Evolutionary conservation across 306 rosid species (phyloP).

Genomic region (Oxytropis ochrocephala): DNA sequence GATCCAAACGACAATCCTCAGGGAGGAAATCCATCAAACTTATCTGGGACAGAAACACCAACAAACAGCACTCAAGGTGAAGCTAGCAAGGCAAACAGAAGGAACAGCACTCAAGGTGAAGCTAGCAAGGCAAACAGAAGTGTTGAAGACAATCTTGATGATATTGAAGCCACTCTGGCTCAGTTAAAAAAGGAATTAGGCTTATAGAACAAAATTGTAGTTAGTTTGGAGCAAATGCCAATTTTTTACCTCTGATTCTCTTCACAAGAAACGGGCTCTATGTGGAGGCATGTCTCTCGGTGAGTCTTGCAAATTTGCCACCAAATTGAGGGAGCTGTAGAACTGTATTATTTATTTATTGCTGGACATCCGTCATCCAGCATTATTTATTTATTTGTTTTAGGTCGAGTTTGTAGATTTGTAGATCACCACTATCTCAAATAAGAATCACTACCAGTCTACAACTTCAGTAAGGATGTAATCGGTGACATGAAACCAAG

Average conservation of each 20-base stretch:
- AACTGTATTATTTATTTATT: neutral
- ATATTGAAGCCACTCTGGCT: constrained; percentile 88
- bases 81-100: constrained; percentile 40
- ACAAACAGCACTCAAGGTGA: no score
- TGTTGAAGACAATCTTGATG: constrained; percentile 74
- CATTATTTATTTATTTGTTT: neutral
- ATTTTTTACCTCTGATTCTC: neutral
- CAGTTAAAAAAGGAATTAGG: constrained; percentile 85
- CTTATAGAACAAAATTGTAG: constrained; percentile 35
- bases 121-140: constrained; percentile 43
- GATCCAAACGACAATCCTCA: constrained; percentile 28
- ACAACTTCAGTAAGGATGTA: neutral
- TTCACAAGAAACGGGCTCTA: neutral
- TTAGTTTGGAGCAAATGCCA: neutral
- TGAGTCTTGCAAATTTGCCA: constrained; percentile 1
- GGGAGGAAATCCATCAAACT: constrained; percentile 31
- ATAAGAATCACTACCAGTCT: neutral
- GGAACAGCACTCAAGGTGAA: constrained; percentile 21
- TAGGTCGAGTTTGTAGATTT: neutral
- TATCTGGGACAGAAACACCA: constrained; percentile 28
- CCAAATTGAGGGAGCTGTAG: neutral
- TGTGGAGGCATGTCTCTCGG: neutral
- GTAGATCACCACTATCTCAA: neutral
- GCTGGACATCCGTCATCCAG: neutral
- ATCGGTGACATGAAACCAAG: neutral